Evolutionary conservation across 345 rosid genomes (phyloP).

Genomic region (Laguncularia racemosa): DNA sequence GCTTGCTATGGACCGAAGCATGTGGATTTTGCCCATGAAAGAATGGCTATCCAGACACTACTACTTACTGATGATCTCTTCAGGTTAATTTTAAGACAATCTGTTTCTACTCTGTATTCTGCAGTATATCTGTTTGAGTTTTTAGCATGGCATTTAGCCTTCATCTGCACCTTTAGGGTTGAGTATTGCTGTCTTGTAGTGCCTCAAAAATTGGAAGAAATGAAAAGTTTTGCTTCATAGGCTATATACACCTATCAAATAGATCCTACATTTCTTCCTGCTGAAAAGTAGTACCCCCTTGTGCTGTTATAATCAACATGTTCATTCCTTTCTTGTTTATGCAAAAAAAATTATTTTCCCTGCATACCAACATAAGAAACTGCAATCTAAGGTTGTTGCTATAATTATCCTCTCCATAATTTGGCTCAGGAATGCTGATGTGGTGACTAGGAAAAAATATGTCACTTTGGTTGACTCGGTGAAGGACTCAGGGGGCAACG

Average conservation of each 20-base stretch:
- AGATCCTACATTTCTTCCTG: too few species aligned
- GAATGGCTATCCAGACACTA: constrained; percentile 91
- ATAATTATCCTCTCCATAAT: neutral
- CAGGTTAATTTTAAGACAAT: constrained; percentile 41
- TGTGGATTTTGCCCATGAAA: constrained; percentile 93
- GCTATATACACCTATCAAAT: too few species aligned
- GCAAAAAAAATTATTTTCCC: too few species aligned
- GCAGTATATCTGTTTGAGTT: neutral
- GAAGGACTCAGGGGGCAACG: constrained; percentile 67
- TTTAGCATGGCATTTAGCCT: neutral
- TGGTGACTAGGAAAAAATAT: constrained; percentile 52
- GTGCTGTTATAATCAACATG: too few species aligned
- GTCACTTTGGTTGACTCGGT: constrained; percentile 72
- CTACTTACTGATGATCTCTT: constrained; percentile 89
- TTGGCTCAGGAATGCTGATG: constrained; percentile 62
- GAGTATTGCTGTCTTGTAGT: neutral
- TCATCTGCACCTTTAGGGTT: neutral
- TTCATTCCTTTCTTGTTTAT: too few species aligned
- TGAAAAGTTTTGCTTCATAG: too few species aligned
- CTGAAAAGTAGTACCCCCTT: too few species aligned
- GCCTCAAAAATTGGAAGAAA: too few species aligned
- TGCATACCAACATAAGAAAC: too few species aligned
- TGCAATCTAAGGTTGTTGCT: neutral
- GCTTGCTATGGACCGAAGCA: constrained; percentile 99
- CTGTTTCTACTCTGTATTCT: neutral